These are phyloP conservation scores for California macrophylla DNA, from an alignment of 441 rosid species.

Conservation along the genomic window DNA sequence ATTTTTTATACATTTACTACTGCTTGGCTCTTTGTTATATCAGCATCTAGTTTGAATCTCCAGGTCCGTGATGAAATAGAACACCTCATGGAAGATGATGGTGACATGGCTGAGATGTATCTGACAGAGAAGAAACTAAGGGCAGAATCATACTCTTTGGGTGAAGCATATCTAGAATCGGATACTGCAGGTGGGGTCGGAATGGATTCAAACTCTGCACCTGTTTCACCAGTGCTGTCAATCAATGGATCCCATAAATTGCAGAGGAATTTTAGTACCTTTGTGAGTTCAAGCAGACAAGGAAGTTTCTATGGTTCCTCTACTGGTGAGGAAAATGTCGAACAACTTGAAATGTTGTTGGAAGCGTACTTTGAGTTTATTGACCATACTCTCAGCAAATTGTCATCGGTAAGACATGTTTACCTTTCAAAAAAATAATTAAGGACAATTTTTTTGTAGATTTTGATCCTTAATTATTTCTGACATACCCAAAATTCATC, in stretches of 20 bases:
- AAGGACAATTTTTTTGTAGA: no score
- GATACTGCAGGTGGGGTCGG: conserved; percentile 28
- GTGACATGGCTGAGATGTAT: conserved; percentile 98
- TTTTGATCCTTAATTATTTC: no score
- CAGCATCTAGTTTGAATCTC: conserved; percentile 22
- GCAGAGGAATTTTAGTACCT: conserved; percentile 81
- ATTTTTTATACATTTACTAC: conserved; percentile 3
- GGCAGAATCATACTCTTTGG: conserved; percentile 48
- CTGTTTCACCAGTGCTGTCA: conserved; percentile 73
- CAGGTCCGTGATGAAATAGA: conserved; percentile 93
- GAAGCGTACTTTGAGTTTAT: conserved; percentile 80
- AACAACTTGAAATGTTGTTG: conserved; percentile 89
- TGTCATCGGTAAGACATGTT: conserved; percentile 55
- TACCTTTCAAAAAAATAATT: background rate
- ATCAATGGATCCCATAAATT: conserved; percentile 40
- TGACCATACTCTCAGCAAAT: conserved; percentile 77
- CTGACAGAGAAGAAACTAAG: conserved; percentile 81
- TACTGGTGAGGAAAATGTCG: conserved; percentile 51
- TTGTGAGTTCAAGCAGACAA: conserved; percentile 50
- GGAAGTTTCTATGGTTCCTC: conserved; percentile 65
- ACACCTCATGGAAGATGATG: conserved; percentile 96
- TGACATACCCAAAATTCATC: no score
- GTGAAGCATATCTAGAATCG: conserved; percentile 33
- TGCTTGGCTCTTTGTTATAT: conserved; percentile 20
- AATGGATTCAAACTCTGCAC: conserved; percentile 62